A percentile compares a stretch with the other conserved stretches of the same genome.
phyloP scores from a whole-genome alignment of 495 filamentous ascomycete genomes.

The Aeminium ludgeri region DNA sequence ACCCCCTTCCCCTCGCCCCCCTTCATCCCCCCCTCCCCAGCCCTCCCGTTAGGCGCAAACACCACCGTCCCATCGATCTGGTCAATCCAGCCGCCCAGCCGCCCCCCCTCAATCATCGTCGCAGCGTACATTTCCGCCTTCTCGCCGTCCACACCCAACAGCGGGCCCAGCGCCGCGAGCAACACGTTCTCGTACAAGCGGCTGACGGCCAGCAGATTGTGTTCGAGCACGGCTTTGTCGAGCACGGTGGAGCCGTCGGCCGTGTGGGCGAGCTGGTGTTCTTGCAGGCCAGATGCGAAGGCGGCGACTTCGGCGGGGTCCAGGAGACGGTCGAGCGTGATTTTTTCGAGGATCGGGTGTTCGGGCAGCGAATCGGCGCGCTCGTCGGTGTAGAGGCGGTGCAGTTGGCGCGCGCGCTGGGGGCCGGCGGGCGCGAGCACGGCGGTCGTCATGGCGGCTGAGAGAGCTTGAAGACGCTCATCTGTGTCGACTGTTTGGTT shows the following conservation, averaged over 20 bases:
- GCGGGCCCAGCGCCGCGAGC: constrained; percentile 53
- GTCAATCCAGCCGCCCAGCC: constrained; percentile 75
- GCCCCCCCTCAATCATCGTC: constrained; percentile 85
- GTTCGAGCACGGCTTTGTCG: constrained; percentile 86
- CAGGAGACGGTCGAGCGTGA: constrained; percentile 83
- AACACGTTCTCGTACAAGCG: constrained; percentile 81
- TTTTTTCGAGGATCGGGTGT: constrained; percentile 86
- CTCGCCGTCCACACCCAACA: constrained; percentile 62
- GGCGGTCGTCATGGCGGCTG: constrained; percentile 84
- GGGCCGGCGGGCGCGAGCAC: constrained; percentile 87
- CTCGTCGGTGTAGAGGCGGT: constrained; percentile 86
- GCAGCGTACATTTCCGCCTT: constrained; percentile 86
- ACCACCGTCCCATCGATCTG: constrained; percentile 81
- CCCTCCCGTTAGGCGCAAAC: constrained; percentile 45
- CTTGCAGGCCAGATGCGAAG: constrained; percentile 62
- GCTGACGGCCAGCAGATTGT: constrained; percentile 77
- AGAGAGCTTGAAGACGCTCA: constrained; percentile 66
- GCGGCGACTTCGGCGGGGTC: constrained; percentile 63
- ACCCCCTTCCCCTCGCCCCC: too few species aligned
- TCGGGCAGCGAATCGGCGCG: constrained; percentile 58
- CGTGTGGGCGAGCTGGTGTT: constrained; percentile 79
- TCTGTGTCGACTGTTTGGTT: constrained; percentile 61
- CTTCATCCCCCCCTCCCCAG: constrained; percentile 15
- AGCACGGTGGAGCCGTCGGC: constrained; percentile 83
- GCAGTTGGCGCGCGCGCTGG: constrained; percentile 58